These are phyloP conservation scores for Anacardium occidentale DNA, from an alignment of 345 rosid species.

Conservation along the genomic window DNA sequence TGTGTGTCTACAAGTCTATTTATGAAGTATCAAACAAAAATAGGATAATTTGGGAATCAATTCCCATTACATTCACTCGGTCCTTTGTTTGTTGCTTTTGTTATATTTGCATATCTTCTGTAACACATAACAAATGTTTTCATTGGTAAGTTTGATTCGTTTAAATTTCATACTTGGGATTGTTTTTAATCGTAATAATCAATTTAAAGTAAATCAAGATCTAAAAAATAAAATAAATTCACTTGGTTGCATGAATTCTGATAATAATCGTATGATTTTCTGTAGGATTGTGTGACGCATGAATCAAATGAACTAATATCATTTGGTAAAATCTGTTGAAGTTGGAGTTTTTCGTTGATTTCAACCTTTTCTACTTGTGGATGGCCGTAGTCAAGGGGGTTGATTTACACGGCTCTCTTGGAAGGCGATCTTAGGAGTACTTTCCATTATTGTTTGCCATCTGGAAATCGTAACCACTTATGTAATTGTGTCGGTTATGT, in stretches of 20 bases:
- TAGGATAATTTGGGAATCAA: too few relatives aligned
- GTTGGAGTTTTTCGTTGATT: slow-evolving; percentile 10
- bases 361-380: slow-evolving; percentile 10
- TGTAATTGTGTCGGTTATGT: slow-evolving; percentile 6
- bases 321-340: background rate
- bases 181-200: background rate
- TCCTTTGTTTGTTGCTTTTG: background rate
- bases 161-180: background rate
- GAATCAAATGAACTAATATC: slow-evolving; percentile 3
- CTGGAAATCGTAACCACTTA: slow-evolving; percentile 14
- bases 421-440: background rate
- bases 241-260: background rate
- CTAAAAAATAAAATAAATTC: background rate
- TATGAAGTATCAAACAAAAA: too few relatives aligned
- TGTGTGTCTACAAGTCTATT: background rate
- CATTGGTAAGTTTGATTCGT: background rate
- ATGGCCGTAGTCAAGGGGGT: background rate
- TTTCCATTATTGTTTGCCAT: background rate
- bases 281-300: slow-evolving; percentile 13
- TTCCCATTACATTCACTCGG: background rate
- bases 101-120: background rate
- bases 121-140: background rate
- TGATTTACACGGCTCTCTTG: slow-evolving; percentile 9
- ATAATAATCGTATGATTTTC: background rate
- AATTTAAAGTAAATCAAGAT: background rate